A percentile compares a stretch with the other conserved stretches of the same genome.
phyloP scores from a whole-genome alignment of 1,284 basidiomycete species.

The Schizophyllum commune region DNA sequence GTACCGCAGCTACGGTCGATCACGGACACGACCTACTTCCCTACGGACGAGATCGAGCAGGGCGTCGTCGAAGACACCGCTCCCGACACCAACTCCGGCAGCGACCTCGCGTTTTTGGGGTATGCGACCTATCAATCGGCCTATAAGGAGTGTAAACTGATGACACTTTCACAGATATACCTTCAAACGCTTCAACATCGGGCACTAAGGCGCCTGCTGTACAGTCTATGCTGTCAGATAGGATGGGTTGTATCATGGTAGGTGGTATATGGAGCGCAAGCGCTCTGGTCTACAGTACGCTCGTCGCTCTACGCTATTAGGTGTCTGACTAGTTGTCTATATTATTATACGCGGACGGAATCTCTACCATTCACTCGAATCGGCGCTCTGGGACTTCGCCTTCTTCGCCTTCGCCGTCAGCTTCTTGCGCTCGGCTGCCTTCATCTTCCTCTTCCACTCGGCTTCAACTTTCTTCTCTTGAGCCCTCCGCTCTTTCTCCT shows the following conservation, averaged over 20 bases:
- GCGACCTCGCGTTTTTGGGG: conserved; percentile 90
- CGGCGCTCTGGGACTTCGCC: not conserved
- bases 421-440: too few species aligned
- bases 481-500: too few species aligned
- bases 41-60: conserved; percentile 93
- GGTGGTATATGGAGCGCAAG: not conserved
- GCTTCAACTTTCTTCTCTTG: too few species aligned
- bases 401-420: not conserved
- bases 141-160: conserved; percentile 4
- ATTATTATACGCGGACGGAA: not conserved
- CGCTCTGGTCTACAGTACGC: not conserved
- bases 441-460: too few species aligned
- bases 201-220: not conserved
- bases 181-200: conserved; percentile 56
- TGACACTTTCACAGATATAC: conserved; percentile 46
- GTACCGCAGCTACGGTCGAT: conserved; percentile 88
- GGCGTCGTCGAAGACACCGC: conserved; percentile 59
- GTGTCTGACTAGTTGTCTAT: not conserved
- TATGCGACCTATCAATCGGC: conserved; percentile 30
- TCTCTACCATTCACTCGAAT: not conserved
- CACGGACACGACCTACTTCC: conserved; percentile 96
- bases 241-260: not conserved
- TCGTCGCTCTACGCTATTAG: not conserved
- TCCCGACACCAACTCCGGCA: conserved; percentile 48
- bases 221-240: not conserved